phyloP scores from a whole-genome alignment of 805 yeast species.

The Kluyveromyces wickerhamii region DNA sequence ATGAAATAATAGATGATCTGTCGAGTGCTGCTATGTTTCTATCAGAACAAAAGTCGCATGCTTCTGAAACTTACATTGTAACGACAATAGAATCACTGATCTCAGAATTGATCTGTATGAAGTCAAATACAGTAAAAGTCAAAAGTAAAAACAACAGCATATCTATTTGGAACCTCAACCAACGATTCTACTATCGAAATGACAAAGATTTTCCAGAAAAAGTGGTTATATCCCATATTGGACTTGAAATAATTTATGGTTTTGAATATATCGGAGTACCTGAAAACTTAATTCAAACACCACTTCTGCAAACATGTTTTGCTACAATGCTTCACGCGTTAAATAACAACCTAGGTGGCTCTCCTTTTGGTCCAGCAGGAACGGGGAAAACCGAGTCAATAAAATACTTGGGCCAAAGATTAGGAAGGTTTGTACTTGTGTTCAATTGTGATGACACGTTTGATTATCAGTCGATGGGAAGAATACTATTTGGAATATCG shows the following conservation, averaged over 20 bases:
- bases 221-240: conserved; percentile 45
- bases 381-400: conserved; percentile 93
- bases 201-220: conserved; percentile 23
- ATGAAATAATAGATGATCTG: neutral
- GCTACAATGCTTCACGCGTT: conserved; percentile 68
- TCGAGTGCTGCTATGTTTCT: neutral
- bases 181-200: conserved; percentile 37
- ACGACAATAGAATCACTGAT: conserved; percentile 51
- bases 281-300: conserved; percentile 69
- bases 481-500: conserved; percentile 72
- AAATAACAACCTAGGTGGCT: conserved; percentile 71
- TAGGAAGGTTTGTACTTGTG: conserved; percentile 77
- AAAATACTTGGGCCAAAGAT: conserved; percentile 69
- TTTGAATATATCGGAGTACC: conserved; percentile 76
- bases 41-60: conserved; percentile 7
- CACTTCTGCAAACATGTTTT: conserved; percentile 56
- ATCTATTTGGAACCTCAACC: conserved; percentile 45
- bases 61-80: neutral
- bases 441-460: conserved; percentile 89
- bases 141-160: conserved; percentile 8
- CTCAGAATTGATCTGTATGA: conserved; percentile 58
- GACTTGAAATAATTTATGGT: conserved; percentile 52
- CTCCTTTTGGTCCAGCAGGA: conserved; percentile 94
- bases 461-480: conserved; percentile 69
- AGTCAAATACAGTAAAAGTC: conserved; percentile 31